Evolutionary conservation across 1,284 basidiomycete species (phyloP).

Genomic region (Amylostereum areolatum): DNA sequence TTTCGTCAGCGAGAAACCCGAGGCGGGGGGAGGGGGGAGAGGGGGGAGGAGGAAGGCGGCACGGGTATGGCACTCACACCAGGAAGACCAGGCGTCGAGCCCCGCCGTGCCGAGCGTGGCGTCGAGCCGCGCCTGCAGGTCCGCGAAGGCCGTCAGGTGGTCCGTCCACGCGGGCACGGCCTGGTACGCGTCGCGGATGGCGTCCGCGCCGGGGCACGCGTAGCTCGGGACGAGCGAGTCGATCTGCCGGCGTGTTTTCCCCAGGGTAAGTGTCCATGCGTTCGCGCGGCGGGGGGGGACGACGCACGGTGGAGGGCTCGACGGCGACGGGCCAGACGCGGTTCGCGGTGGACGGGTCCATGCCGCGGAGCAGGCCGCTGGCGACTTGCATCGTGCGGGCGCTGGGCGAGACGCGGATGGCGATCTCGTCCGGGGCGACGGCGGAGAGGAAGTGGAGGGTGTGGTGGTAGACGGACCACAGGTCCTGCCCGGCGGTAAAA

Average conservation of each 20-base stretch:
- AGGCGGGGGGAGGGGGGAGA: background rate
- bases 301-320: slow-evolving; percentile 32
- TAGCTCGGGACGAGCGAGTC: slow-evolving; percentile 47
- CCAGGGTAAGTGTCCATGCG: no score
- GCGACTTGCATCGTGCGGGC: slow-evolving; percentile 47
- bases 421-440: slow-evolving; percentile 35
- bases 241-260: slow-evolving; percentile 35
- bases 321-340: slow-evolving; percentile 36
- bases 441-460: slow-evolving; percentile 34
- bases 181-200: slow-evolving; percentile 38
- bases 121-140: slow-evolving; percentile 35
- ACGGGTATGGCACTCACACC: slow-evolving; percentile 22
- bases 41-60: background rate
- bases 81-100: slow-evolving; percentile 39
- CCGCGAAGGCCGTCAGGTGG: slow-evolving; percentile 35
- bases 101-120: slow-evolving; percentile 39
- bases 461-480: slow-evolving; percentile 43
- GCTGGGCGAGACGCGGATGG: slow-evolving; percentile 39
- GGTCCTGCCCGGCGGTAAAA: slow-evolving; percentile 30
- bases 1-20: slow-evolving; percentile 3
- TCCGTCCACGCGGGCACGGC: slow-evolving; percentile 43
- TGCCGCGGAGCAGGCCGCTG: slow-evolving; percentile 42
- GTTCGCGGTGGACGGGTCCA: slow-evolving; percentile 33
- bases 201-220: slow-evolving; percentile 38
- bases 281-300: no score